Percentiles rank a stretch among this genome's conserved stretches.
phyloP scores from a whole-genome alignment of 1,139 yeast species.

The Arxiozyma slooffiae region DNA sequence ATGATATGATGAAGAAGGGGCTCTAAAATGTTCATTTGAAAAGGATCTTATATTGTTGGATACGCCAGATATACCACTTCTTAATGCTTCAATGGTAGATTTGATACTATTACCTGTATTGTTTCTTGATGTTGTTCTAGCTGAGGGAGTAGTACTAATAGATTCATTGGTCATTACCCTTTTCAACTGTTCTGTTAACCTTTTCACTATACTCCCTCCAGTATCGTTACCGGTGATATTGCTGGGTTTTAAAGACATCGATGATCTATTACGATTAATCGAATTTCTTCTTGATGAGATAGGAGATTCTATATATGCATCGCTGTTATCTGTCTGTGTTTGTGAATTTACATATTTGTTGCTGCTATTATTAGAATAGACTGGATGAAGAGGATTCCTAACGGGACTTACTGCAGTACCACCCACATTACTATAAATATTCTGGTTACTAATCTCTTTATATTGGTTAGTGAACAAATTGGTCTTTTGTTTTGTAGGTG shows the following conservation, averaged over 20 bases:
- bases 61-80: slow-evolving; percentile 14
- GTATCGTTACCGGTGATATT: slow-evolving; percentile 9
- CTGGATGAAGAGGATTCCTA: not conserved
- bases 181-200: slow-evolving; percentile 13
- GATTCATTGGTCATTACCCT: slow-evolving; percentile 16
- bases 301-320: slow-evolving; percentile 1
- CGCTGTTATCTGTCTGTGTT: slow-evolving; percentile 22
- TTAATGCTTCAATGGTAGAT: slow-evolving; percentile 25
- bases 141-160: slow-evolving; percentile 12
- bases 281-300: slow-evolving; percentile 9
- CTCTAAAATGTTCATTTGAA: slow-evolving; percentile 6
- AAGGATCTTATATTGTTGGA: slow-evolving; percentile 6
- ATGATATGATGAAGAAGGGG: not conserved
- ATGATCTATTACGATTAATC: slow-evolving; percentile 7
- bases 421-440: not conserved
- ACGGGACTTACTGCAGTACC: not conserved
- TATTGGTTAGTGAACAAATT: not conserved
- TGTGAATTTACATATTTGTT: slow-evolving; percentile 20
- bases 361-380: not conserved
- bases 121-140: slow-evolving; percentile 14
- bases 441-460: not conserved
- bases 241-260: slow-evolving; percentile 3
- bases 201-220: slow-evolving; percentile 15
- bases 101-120: slow-evolving; percentile 21
- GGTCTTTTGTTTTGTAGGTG: not conserved